Base-by-base conservation (phyloP, 2,329 filamentous ascomycete genomes). In the Phialemonium atrogriseum region DNA sequence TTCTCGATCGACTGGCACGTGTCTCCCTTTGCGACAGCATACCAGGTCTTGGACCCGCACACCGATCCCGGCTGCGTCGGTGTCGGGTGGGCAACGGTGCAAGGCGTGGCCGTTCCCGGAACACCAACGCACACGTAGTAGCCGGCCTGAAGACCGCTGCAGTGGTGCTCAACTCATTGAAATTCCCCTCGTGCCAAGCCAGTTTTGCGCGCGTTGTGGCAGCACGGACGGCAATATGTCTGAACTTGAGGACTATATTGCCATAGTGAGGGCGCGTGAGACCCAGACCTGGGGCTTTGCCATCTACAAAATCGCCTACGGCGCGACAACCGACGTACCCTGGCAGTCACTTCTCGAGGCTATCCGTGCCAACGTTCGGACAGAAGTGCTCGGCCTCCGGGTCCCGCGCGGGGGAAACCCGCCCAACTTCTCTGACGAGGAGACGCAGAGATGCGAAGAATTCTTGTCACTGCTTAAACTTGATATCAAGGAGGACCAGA, bases 341-440 rank as follows among this genome's bases (percentile, higher is more conserved):
- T 31, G 29, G 29, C 29, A 31, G 29, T 31, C 29, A 31, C 29
- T 31, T n/a, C 29, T 31, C 19, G 29, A 31, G 19, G 29, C 29
- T 24, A 31, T 31, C 19, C 29, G n/a, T 24, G 15, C 19, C 29
- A 31, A 31, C 29, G 21, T 31, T 31, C 29, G 29, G 14, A 24
- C 29, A 12, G 29, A 31, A 31, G 20, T 31, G 29, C 29, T 31
- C 5, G 20, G 20, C 19, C 29, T 31, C 29, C 18, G 29, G 29
- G 17, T 31, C 21, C 29, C 20, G 18, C 20, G 19, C 29, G 29
- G 29, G 16, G 27, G 27, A 30, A 24, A 31, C n/a, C 20, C 29
- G 9, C 18, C 29, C 29, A 12, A 24, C 29, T 31, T 31, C 29
- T 31, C 18, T n/a, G 29, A 10, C n/a, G 29, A 31, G 19, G 29